Percentiles rank a stretch among this genome's conserved stretches.
Evolutionary conservation across 176 grass and related monocot species (phyloP).

Genomic region (Luzula sylvatica): DNA sequence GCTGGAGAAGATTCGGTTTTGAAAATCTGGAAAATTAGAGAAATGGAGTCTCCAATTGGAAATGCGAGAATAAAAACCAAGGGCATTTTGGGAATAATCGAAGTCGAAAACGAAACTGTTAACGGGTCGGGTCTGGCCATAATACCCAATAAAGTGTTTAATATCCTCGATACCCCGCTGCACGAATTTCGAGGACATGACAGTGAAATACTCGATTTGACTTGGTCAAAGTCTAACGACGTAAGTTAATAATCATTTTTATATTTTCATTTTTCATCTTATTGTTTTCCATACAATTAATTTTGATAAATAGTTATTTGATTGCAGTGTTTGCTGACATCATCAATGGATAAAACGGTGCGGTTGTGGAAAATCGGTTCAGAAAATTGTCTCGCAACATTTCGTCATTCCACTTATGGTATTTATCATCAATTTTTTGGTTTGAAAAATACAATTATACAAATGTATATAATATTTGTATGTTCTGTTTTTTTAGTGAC

Average conservation of each 20-base stretch:
- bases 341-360: constrained; percentile 86
- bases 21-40: constrained; percentile 64
- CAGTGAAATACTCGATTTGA: constrained; percentile 65
- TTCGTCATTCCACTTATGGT: constrained; percentile 82
- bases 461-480: neutral
- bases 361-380: constrained; percentile 88
- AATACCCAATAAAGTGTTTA: constrained; percentile 46
- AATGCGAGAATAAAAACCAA: constrained; percentile 10
- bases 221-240: constrained; percentile 86
- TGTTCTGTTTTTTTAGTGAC: constrained; percentile 40
- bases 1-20: constrained; percentile 76
- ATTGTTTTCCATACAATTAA: neutral
- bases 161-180: constrained; percentile 52
- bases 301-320: constrained; percentile 9
- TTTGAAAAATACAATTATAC: no score
- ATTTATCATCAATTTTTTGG: constrained; percentile 10
- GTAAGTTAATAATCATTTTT: constrained; percentile 40
- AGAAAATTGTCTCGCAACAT: constrained; percentile 50
- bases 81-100: constrained; percentile 22
- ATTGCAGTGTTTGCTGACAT: constrained; percentile 77
- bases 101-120: constrained; percentile 21
- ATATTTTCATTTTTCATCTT: neutral
- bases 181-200: constrained; percentile 73
- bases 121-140: constrained; percentile 35
- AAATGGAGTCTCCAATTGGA: constrained; percentile 44